Evolutionary conservation across 1,284 basidiomycete genomes (phyloP), one percentile per base, ranked within the genome.

Genomic region (Ustilago crameri): DNA sequence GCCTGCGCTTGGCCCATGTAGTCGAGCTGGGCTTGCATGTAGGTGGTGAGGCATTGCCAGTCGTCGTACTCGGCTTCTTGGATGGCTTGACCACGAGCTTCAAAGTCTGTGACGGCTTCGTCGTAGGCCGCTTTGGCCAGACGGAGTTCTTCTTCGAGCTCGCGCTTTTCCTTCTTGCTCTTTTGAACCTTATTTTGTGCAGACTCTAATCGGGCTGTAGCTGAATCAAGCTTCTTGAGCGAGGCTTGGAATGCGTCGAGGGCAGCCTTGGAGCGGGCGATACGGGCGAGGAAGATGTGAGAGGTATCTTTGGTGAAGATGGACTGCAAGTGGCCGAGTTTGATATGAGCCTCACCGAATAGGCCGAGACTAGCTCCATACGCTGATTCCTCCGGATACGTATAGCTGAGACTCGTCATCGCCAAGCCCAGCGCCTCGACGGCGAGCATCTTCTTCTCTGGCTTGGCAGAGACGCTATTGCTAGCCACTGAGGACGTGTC

Each of bases 141-240:
- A 15, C 77, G 62, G 15, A 79, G 49, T 50, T 79, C 77, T 27
- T 79, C 77, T 34, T 79, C 74, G 30, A 79, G 46, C 27, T 79
- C 75, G 30, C 77, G 66, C 62, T 76, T 79, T 46, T 79, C 77
- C 45, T 77, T 75, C 43, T 76, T 77, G 46, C 73, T 76, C 66
- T 78, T 79, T 48, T 79, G 75, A 20, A 74, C 68, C 43, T 74
- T 79, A 17, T 60, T 38, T 50, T 75, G 59, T 17, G 73, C 76
- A 15, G 62, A 48, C 23, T 79, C 75, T 30, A 76, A 53, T 1
- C 69, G 63, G 18, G 70, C 48, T 9, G 65, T 61, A 15, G 71
- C 71, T 22, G 48, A 52, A 37, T 76, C 77, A 42, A 77, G 59
- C 41, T 74, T 75, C 53, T 77, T 75, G 23, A 72, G 52, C 2